Evolutionary conservation across 352 stramenopile species (phyloP), one percentile per base, ranked within the genome.

Genomic region (Pythium brassicae): DNA sequence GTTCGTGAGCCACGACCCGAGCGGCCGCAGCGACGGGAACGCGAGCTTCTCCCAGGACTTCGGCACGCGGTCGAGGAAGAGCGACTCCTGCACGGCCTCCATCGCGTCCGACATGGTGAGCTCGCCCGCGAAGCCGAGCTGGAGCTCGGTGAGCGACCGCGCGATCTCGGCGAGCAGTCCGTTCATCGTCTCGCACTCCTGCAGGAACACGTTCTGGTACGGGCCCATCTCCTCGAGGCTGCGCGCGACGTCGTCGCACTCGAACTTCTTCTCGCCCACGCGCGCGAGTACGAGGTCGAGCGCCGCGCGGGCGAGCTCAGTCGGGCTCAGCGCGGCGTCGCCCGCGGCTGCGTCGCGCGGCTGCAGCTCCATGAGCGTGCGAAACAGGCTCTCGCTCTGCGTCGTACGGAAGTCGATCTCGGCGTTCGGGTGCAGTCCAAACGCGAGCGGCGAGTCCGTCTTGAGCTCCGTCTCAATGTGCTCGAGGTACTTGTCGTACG

Each of bases 121-220:
- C 61, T 99, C 95, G 25, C 97, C 97, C 1, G 94, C 92, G 63
- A 99, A 99, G 2, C 95, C 93, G 4, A 98, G 76, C 54, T 97
- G 88, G n/a, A 99, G 76, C 59, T 99, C 96, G 64, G 97, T 98
- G 20, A 99, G 78, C 17, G 94, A 99, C 17, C 95, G 93, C 49
- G 94, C 79, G 10, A 99, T 98, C 75, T 99, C 96, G 4, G 76
- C 74, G 10, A 99, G 68, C 19, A 99, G 71, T 0, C 82, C 87
- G 70, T 99, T 99, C 71, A 99, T 98, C n/a, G 96, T 83, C 58
- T 98, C 95, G 67, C 96, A 98, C 77, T 99, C 96, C 71, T 99
- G 96, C 17, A 99, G 83, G 60, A 99, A 99, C 26, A 98, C 95
- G 73, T 99, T 99, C 72, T 98, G 91, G 66, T 97, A 97, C 81